These are phyloP conservation scores for Gossypium davidsonii DNA, from an alignment of 441 rosid genomes.

Conservation along the genomic window DNA sequence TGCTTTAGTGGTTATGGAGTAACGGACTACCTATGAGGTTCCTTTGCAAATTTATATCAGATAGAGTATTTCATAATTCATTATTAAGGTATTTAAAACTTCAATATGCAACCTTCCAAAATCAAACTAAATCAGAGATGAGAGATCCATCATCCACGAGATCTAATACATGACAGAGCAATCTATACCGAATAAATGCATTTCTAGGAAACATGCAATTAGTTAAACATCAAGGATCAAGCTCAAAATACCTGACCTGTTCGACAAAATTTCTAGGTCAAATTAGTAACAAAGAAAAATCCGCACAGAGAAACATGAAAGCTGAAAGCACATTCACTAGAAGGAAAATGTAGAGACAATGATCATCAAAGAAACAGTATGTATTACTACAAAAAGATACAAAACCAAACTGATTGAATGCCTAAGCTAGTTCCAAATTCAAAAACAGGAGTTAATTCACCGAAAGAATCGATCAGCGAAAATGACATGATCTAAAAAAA, in stretches of 20 bases:
- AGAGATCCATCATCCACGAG: neutral
- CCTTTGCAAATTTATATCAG: neutral
- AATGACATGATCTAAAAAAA: neutral
- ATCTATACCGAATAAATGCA: neutral
- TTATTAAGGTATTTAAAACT: neutral
- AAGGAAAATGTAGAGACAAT: neutral
- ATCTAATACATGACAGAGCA: neutral
- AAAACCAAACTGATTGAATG: neutral
- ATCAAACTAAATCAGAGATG: neutral
- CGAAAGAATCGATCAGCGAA: neutral
- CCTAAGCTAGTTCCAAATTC: neutral
- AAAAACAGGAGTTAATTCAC: neutral
- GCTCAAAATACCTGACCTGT: neutral
- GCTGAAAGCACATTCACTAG: neutral
- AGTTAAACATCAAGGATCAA: neutral
- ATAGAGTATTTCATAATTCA: neutral
- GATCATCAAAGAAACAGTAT: neutral
- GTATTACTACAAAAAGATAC: neutral
- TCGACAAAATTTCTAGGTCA: neutral
- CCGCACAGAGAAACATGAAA: neutral
- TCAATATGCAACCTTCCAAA: neutral
- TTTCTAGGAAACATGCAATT: neutral
- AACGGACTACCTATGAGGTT: neutral
- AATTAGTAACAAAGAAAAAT: neutral
- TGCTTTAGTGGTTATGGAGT: neutral